These are phyloP conservation scores for Pseudozyma thailandica DNA, from an alignment of 1,284 basidiomycete species.

Conservation along the genomic window DNA sequence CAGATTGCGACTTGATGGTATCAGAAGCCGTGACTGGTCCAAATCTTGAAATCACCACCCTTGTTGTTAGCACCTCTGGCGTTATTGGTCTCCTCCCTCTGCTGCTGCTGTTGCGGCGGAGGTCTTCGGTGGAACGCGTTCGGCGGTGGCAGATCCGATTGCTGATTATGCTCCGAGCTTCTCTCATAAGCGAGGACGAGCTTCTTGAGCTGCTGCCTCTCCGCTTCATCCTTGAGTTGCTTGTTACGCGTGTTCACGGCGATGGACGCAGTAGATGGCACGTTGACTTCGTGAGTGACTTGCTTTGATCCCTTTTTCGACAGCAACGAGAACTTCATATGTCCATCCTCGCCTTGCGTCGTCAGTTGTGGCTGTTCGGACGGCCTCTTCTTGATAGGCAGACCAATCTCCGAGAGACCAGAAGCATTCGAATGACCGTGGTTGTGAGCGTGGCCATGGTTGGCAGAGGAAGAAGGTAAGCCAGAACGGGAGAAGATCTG, in stretches of 20 bases:
- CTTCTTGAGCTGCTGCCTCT: slow-evolving; percentile 63
- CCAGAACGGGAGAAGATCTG: slow-evolving; percentile 25
- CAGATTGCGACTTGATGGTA: neutral
- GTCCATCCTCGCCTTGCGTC: slow-evolving; percentile 69
- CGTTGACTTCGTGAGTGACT: slow-evolving; percentile 70
- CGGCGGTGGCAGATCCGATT: slow-evolving; percentile 2
- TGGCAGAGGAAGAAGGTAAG: slow-evolving; percentile 15
- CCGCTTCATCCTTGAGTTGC: slow-evolving; percentile 59
- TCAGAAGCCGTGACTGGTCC: slow-evolving; percentile 41
- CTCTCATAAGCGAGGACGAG: slow-evolving; percentile 70
- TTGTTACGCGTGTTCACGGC: slow-evolving; percentile 61
- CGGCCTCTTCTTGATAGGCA: slow-evolving; percentile 69
- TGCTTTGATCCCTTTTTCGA: slow-evolving; percentile 94
- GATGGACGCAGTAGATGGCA: slow-evolving; percentile 57
- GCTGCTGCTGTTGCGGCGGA: slow-evolving; percentile 16
- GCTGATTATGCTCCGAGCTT: slow-evolving; percentile 22
- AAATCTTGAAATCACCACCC: slow-evolving; percentile 34
- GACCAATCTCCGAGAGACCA: slow-evolving; percentile 73
- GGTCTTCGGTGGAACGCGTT: slow-evolving; percentile 8
- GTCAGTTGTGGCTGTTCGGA: slow-evolving; percentile 12
- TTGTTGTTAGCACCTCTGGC: neutral
- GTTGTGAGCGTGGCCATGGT: slow-evolving; percentile 34
- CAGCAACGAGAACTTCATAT: slow-evolving; percentile 93
- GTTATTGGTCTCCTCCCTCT: slow-evolving; percentile 15
- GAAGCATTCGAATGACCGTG: slow-evolving; percentile 62